Base-by-base conservation (phyloP, 116 monocot species). In the Dioscorea cayenensis region DNA sequence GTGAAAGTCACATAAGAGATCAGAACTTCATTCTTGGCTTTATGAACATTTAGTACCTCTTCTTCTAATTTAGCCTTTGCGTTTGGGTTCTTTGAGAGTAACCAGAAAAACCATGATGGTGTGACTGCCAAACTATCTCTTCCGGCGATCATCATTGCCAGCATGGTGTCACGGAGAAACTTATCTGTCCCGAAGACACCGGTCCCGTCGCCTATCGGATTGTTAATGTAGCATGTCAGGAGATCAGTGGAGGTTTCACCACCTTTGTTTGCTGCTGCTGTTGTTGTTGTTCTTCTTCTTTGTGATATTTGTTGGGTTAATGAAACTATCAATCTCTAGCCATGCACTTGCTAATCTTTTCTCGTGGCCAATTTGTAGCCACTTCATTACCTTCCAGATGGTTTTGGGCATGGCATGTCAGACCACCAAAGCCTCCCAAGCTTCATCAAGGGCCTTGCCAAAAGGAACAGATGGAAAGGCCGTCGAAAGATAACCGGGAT, bases 41-140 rank as follows among this genome's bases (percentile, higher is more conserved):
- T 32, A 32, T 32, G 32, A 32, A 4, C 32, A 32, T 0, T 32
- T 32, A 32, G 32, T 32, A 32, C 2, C 32, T 32, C 32, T 32
- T 32, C 32, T 32, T 32, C 32, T 49, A 82, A 78, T 62, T 70
- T 78, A 11, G 11, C 35, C 62, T 82, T 71, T 14, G 70, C 82
- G 0, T 71, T 20, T 2, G 78, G 82, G 74, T 77, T 60, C 60
- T 74, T 78, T 66, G 61, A 20, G 51, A 82, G 49, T 19, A 78
- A 49, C 23, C 63, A 82, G 70, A 78, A 74, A 70, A 82, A 65
- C 82, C 82, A 78, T 3, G 78, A 38, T 16, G 78, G 65, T 3
- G 71, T 32, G 6, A 49, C 25, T 17, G 66, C 74, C 43, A 74
- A 58, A 18, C 65, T 48, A 32, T 82, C 82, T 1, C 66, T 65